These are phyloP conservation scores for Tarenaya hassleriana DNA, from an alignment of 345 rosid genomes.

Conservation along the genomic window DNA sequence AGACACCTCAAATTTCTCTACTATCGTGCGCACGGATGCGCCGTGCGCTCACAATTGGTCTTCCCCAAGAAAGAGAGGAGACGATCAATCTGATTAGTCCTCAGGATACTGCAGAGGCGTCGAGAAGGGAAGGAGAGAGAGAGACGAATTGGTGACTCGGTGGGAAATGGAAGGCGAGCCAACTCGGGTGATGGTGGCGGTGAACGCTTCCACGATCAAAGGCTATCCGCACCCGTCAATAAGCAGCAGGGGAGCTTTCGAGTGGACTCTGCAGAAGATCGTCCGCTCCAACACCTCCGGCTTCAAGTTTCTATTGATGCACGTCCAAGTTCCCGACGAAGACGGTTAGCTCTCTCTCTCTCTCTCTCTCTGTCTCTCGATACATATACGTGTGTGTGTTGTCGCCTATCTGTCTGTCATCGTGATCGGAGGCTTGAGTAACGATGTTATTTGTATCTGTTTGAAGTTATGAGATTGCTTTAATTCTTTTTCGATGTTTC, in stretches of 20 bases:
- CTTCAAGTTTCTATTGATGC: slow-evolving; percentile 87
- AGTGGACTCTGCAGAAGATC: slow-evolving; percentile 85
- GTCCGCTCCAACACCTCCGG: slow-evolving; percentile 67
- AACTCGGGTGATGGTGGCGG: slow-evolving; percentile 73
- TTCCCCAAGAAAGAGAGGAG: neutral
- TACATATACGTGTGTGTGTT: neutral
- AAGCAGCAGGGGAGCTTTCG: slow-evolving; percentile 87
- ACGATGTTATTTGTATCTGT: neutral
- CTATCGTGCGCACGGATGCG: slow-evolving; percentile 10
- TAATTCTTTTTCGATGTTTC: neutral
- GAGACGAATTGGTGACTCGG: slow-evolving; percentile 15
- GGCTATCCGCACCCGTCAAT: slow-evolving; percentile 94
- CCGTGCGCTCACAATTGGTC: slow-evolving; percentile 16
- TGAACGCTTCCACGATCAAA: slow-evolving; percentile 84
- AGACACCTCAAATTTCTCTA: neutral
- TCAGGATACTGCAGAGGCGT: neutral
- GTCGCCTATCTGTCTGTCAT: slow-evolving; percentile 5
- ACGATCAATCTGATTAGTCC: neutral
- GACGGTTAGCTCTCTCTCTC: slow-evolving; percentile 51
- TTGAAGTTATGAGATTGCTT: neutral
- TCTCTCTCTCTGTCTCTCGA: slow-evolving; percentile 3
- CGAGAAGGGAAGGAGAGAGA: neutral
- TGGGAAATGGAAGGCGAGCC: slow-evolving; percentile 43
- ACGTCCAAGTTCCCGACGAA: slow-evolving; percentile 93
- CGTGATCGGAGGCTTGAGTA: neutral